Evolutionary conservation across 1,284 basidiomycete genomes (phyloP).

Genomic region (Violaceomyces palustris): DNA sequence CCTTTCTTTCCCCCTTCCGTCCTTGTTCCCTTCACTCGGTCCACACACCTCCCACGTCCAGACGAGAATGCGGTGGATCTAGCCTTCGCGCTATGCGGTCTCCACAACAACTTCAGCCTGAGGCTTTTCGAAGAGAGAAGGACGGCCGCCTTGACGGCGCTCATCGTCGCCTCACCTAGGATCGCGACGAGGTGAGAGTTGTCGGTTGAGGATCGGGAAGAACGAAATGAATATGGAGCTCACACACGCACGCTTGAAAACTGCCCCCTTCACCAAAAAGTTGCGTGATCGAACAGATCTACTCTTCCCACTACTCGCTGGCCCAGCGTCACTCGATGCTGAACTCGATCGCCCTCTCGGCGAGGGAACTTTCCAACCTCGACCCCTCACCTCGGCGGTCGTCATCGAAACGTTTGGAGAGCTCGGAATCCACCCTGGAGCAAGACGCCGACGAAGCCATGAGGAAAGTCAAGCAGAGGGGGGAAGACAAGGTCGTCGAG

Average conservation of each 20-base stretch:
- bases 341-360: slow-evolving; percentile 76
- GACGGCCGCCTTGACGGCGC: slow-evolving; percentile 69
- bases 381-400: too few relatives aligned
- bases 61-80: slow-evolving; percentile 82
- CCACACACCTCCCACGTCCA: neutral
- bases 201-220: too few relatives aligned
- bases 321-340: slow-evolving; percentile 78
- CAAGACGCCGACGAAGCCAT: slow-evolving; percentile 7
- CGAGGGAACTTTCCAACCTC: slow-evolving; percentile 71
- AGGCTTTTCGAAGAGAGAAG: slow-evolving; percentile 72
- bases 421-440: neutral
- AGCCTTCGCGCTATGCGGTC: slow-evolving; percentile 65
- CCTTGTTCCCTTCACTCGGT: neutral
- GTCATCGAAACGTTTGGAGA: neutral
- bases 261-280: neutral
- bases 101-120: slow-evolving; percentile 79
- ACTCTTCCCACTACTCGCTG: slow-evolving; percentile 81
- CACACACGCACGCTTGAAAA: neutral
- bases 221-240: too few relatives aligned
- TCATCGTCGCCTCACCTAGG: slow-evolving; percentile 71
- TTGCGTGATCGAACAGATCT: slow-evolving; percentile 81
- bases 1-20: neutral
- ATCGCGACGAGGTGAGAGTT: slow-evolving; percentile 67
- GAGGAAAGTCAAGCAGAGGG: slow-evolving; percentile 3
- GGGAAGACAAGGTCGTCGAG: slow-evolving; percentile 18